Evolutionary conservation across 768 basidiomycete species (phyloP), one percentile per base, ranked within the genome.

Genomic region (Podaxis sp.): DNA sequence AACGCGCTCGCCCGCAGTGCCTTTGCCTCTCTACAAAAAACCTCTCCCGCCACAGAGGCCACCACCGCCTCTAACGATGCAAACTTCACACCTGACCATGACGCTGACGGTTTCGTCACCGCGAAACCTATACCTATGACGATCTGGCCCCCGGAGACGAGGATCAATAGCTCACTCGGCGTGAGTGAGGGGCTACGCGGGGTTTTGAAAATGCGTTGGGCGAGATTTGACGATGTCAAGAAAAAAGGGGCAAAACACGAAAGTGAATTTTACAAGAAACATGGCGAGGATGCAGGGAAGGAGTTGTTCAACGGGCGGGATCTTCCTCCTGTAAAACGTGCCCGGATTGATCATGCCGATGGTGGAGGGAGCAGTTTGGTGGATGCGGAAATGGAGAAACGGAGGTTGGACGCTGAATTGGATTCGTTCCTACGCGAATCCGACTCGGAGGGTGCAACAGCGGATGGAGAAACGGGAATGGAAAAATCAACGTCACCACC

Each of bases 241-340:
- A 85, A 89, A 77, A 84, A 80, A 56, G 90, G 89, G 1, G 90
- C 93, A 3, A 85, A 82, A 71, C 78, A 77, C 61, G 82, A 88
- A 65, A 93, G 92, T 70, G 76, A 88, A 67, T 95, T 93, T 67
- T 95, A 95, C 74, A 86, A 74, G 73, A 89, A 85, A 69, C 89
- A 93, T 63, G 93, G 92, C 17, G 69, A 68, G 59, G 70, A 71
- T 33, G 87, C 88, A 2, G 91, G 90, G 61, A 92, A 87, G 70
- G 85, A 87, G 62, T 67, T 74, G 5, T 79, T 80, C 57, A 70
- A 75, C 26, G 79, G 75, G 0, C 68, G 75, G 2, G 75, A 75
- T 56, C 58, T 75, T 5, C 74, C 77, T 2, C 75, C 74, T 69
- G 64, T 70, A 58, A 80, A 79, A 66, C 65, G 77, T 63, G 68